Conservation (phyloP, 1,139 yeast species). For the Zhuliangozyma blackwelliae region DNA sequence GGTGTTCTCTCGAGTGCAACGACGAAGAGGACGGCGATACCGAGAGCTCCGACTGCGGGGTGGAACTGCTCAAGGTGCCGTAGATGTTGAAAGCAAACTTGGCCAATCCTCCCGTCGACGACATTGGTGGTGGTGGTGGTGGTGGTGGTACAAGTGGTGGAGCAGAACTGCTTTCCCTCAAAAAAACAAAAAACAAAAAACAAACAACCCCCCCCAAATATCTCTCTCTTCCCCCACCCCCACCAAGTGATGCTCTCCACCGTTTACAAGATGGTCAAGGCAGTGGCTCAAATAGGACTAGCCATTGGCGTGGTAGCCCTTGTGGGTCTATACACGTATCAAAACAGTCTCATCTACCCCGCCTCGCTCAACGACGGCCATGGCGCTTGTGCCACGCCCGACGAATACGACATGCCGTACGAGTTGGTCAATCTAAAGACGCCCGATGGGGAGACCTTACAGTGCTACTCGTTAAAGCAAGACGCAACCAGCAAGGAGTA, state of each 20-base stretch:
- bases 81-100: slow-evolving; percentile 33
- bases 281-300: slow-evolving; percentile 26
- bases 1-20: slow-evolving; percentile 8
- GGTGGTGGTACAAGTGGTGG: too few relatives aligned
- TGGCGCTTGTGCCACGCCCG: slow-evolving; percentile 75
- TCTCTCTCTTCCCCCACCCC: neutral
- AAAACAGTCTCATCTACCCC: slow-evolving; percentile 73
- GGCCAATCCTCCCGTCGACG: slow-evolving; percentile 14
- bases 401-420: slow-evolving; percentile 62
- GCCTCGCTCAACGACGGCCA: slow-evolving; percentile 76
- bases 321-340: slow-evolving; percentile 62
- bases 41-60: slow-evolving; percentile 13
- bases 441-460: slow-evolving; percentile 54
- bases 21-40: slow-evolving; percentile 18
- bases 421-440: slow-evolving; percentile 62
- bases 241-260: slow-evolving; percentile 1
- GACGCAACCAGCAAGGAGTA: slow-evolving; percentile 39
- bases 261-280: slow-evolving; percentile 11
- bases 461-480: slow-evolving; percentile 46
- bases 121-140: too few relatives aligned
- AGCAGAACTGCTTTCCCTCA: too few relatives aligned
- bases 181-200: neutral
- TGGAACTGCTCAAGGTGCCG: slow-evolving; percentile 21
- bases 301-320: slow-evolving; percentile 39
- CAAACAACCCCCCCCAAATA: neutral